Evolutionary conservation across 768 basidiomycete species (phyloP), one percentile per base, ranked within the genome.

Genomic region (Clavaria fumosa): DNA sequence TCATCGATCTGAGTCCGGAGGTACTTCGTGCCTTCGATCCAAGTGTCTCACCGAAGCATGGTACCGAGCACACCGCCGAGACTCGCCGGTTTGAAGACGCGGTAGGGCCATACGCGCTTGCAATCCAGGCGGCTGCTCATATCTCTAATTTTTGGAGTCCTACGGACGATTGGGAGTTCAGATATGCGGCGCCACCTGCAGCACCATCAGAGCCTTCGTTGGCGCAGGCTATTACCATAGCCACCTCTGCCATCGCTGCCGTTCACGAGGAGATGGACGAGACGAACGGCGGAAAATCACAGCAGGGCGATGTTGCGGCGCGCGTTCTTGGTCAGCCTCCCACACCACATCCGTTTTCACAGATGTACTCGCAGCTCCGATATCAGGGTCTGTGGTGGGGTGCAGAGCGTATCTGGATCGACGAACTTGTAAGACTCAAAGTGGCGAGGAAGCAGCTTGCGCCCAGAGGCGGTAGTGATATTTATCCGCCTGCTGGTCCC

Each of bases 361-460:
- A 64, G 34, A 52, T 49, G 1, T 50, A 64, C 21, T 58, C 56
- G 0, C 78, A 81, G 48, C 66, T 57, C 34, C 62, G 73, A 28
- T 85, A 73, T 50, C 81, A 86, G 49, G 83, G 83, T 1, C 50
- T 90, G 5, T 93, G 85, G 85, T 83, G 81, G 78, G 89, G 89
- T 5, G 72, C 77, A 1, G 88, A 90, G 50, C 69, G 83, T 21
- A 82, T 90, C 37, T 93, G 88, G 86, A 61, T 68, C 4, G 82
- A 80, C 41, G 88, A 93, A 44, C 68, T 90, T 39, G 70, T 90
- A 24, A 71, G 88, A 17, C 62, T 93, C 34, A 83, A 83, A 48
- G 55, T 79, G 18, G 67, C 75, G 1, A 68, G 82, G 26, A 59
- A 64, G 23, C 71, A 72, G 43, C 62, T 85, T 39, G 79, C 79